Percentiles rank a stretch among this genome's conserved stretches.
These are phyloP conservation scores for Przewalskia tangutica DNA, from an alignment of 257 asterid species.

Conservation along the genomic window DNA sequence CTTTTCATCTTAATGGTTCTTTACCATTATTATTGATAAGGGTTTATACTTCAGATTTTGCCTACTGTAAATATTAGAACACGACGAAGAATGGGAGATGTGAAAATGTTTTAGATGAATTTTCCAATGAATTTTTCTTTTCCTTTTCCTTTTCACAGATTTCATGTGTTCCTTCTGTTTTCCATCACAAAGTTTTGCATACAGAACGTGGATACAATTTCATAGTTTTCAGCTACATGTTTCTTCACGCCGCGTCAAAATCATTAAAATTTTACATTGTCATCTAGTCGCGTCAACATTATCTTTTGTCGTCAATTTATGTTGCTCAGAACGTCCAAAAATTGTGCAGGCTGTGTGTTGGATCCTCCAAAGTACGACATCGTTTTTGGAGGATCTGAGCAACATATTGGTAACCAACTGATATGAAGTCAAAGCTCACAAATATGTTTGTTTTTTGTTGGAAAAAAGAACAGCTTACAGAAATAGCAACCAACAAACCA, in stretches of 20 bases:
- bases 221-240: not conserved
- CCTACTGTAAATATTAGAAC: conserved; percentile 1
- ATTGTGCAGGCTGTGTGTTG: not conserved
- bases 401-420: not conserved
- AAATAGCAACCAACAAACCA: not conserved
- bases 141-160: no score
- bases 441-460: not conserved
- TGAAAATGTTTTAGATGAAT: not conserved
- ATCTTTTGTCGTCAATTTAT: not conserved
- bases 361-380: not conserved
- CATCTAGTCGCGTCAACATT: not conserved
- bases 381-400: not conserved
- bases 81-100: not conserved
- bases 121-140: not conserved
- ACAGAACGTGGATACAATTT: not conserved
- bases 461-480: not conserved
- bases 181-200: not conserved
- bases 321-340: not conserved
- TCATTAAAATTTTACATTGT: not conserved
- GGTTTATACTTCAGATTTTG: conserved; percentile 5
- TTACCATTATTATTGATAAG: not conserved
- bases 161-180: not conserved
- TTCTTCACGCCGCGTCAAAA: not conserved
- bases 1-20: not conserved
- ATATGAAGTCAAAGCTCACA: not conserved